Conservation (phyloP, 306 rosid species). For the Pachyrhizus erosus region DNA sequence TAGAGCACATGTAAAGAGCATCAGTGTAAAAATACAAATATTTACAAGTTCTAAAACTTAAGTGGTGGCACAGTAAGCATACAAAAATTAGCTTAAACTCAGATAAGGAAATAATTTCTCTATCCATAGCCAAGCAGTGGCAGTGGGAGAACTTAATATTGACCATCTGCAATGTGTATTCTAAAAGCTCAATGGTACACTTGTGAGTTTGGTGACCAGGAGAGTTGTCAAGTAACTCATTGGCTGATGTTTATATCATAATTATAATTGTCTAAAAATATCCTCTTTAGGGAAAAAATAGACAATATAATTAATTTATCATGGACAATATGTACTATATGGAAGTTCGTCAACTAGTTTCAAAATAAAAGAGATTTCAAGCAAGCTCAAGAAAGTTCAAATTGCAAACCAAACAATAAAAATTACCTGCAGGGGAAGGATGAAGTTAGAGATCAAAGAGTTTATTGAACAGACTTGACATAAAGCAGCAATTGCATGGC, state of each 20-base stretch:
- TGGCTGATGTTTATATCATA: neutral
- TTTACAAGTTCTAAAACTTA: neutral
- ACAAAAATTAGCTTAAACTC: neutral
- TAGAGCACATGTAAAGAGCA: neutral
- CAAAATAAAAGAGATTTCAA: neutral
- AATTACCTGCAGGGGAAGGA: slow-evolving; percentile 94
- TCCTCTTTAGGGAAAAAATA: neutral
- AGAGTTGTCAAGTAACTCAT: slow-evolving; percentile 1
- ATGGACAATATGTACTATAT: neutral
- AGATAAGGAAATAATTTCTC: slow-evolving; percentile 15
- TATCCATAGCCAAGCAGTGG: neutral
- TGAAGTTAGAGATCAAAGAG: slow-evolving; percentile 91
- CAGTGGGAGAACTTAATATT: neutral
- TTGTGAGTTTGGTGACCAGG: neutral
- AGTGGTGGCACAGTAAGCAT: slow-evolving; percentile 20
- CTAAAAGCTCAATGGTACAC: neutral
- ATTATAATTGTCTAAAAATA: neutral
- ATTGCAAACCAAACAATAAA: neutral
- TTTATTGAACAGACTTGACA: slow-evolving; percentile 95
- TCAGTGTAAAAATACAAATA: slow-evolving; percentile 5
- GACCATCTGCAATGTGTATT: neutral
- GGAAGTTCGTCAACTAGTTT: slow-evolving; percentile 20
- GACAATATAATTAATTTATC: slow-evolving; percentile 10
- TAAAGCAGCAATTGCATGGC: slow-evolving; percentile 95
- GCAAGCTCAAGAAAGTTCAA: slow-evolving; percentile 21